phyloP scores from a whole-genome alignment of 2,329 filamentous ascomycete species.

The Hysterium pulicare region DNA sequence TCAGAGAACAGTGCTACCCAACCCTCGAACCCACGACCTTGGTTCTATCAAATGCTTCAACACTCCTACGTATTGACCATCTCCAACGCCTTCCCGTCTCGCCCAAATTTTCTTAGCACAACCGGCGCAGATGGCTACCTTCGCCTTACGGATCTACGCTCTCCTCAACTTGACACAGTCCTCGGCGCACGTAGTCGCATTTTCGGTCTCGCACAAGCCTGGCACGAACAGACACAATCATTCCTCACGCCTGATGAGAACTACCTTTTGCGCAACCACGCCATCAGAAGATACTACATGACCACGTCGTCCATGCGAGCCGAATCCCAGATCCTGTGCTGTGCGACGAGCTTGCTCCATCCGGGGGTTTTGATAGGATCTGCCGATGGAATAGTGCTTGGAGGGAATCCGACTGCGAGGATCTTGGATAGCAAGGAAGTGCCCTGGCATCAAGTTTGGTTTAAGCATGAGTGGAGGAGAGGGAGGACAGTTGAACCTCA shows the following conservation, averaged over 20 bases:
- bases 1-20: not conserved
- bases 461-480: slow-evolving; percentile 54
- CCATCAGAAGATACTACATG: slow-evolving; percentile 52
- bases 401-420: slow-evolving; percentile 51
- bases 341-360: slow-evolving; percentile 53
- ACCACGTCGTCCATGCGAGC: slow-evolving; percentile 38
- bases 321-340: slow-evolving; percentile 37
- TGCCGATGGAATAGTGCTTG: slow-evolving; percentile 50
- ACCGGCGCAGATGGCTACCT: slow-evolving; percentile 55
- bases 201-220: slow-evolving; percentile 48
- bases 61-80: slow-evolving; percentile 48
- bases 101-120: slow-evolving; percentile 52
- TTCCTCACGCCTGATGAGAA: slow-evolving; percentile 56
- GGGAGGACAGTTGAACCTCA: slow-evolving; percentile 6
- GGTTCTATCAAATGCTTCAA: slow-evolving; percentile 43
- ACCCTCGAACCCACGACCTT: slow-evolving; percentile 33
- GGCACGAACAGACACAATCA: slow-evolving; percentile 54
- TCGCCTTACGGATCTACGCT: slow-evolving; percentile 53
- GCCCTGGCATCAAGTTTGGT: slow-evolving; percentile 56
- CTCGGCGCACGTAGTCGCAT: slow-evolving; percentile 49
- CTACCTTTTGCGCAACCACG: slow-evolving; percentile 47
- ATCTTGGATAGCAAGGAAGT: slow-evolving; percentile 49
- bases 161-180: slow-evolving; percentile 43
- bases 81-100: slow-evolving; percentile 51
- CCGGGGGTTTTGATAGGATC: slow-evolving; percentile 53